These are phyloP conservation scores for Streptanthus diversifolius DNA, from an alignment of 345 rosid species.

Conservation along the genomic window DNA sequence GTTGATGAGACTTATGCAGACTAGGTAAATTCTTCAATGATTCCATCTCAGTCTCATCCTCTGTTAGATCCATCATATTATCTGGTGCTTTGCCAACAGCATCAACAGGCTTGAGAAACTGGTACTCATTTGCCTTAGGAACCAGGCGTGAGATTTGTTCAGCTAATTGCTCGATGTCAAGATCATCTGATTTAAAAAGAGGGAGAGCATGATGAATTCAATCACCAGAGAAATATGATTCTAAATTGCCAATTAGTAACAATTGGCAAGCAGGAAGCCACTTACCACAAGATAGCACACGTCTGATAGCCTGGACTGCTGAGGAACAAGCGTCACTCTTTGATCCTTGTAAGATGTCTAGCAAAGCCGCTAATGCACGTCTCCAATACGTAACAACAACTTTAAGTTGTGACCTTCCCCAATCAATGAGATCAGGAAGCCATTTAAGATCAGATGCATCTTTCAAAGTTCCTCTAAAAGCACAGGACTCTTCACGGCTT, in stretches of 20 bases:
- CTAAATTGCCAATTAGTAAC: constrained; percentile 15
- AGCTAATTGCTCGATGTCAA: constrained; percentile 55
- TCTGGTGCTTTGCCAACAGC: constrained; percentile 20
- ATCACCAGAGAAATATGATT: not conserved
- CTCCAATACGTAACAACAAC: constrained; percentile 84
- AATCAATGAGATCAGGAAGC: constrained; percentile 86
- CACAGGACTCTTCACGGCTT: constrained; percentile 32
- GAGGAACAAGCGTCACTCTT: constrained; percentile 43
- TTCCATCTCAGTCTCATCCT: constrained; percentile 40
- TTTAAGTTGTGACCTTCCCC: constrained; percentile 90
- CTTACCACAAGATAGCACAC: constrained; percentile 67
- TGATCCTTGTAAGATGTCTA: constrained; percentile 49
- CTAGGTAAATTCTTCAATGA: constrained; percentile 33
- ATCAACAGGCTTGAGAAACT: constrained; percentile 34
- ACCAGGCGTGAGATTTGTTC: constrained; percentile 60
- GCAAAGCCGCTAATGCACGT: constrained; percentile 55
- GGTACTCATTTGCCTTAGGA: constrained; percentile 38
- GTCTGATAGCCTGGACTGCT: constrained; percentile 49
- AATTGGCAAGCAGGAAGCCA: not conserved
- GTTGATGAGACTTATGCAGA: constrained; percentile 37
- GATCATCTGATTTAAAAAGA: constrained; percentile 46
- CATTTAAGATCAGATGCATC: constrained; percentile 52
- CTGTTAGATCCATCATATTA: constrained; percentile 28
- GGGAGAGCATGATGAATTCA: not conserved
- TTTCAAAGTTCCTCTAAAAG: constrained; percentile 36